phyloP scores from a whole-genome alignment of 2,329 filamentous ascomycete species.

The Helotiales sp. region DNA sequence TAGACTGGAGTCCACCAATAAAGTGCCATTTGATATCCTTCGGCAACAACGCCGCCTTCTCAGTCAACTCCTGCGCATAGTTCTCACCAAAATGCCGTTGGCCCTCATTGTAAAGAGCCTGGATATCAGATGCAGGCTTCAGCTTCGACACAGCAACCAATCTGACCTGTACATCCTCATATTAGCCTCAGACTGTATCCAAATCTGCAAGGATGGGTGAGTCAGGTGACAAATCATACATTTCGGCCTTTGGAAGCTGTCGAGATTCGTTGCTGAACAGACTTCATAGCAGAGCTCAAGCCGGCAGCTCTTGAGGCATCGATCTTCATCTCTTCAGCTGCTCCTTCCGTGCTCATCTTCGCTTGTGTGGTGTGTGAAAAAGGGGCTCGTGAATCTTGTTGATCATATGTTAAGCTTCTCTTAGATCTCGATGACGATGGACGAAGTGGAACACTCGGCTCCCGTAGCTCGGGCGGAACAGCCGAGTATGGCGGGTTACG shows the following conservation, averaged over 20 bases:
- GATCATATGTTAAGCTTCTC: not conserved
- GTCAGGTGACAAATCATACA: conserved; percentile 44
- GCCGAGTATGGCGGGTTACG: not conserved
- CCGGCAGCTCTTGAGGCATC: conserved; percentile 60
- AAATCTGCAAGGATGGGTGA: not conserved
- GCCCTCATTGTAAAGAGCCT: conserved; percentile 68
- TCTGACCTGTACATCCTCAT: conserved; percentile 63
- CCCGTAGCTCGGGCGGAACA: not conserved
- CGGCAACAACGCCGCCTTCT: conserved; percentile 82
- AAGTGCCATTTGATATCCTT: conserved; percentile 87
- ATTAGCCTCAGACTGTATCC: conserved; percentile 8
- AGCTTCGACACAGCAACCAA: conserved; percentile 95
- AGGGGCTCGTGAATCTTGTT: not conserved
- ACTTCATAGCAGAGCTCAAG: conserved; percentile 61
- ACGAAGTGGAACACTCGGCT: not conserved
- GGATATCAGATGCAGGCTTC: conserved; percentile 88
- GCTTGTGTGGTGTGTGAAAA: not conserved
- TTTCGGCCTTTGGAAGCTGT: conserved; percentile 53
- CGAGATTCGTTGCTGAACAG: conserved; percentile 58
- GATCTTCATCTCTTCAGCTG: conserved; percentile 52
- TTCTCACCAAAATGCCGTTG: conserved; percentile 94
- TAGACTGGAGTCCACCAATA: conserved; percentile 87
- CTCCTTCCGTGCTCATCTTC: not conserved
- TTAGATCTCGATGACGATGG: not conserved
- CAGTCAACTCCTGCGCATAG: conserved; percentile 84